A percentile compares a stretch with the other conserved stretches of the same genome.
These are phyloP conservation scores for Sphagnum contortum DNA, from an alignment of 225 moss, liverwort and hornwort species.

Conservation along the genomic window DNA sequence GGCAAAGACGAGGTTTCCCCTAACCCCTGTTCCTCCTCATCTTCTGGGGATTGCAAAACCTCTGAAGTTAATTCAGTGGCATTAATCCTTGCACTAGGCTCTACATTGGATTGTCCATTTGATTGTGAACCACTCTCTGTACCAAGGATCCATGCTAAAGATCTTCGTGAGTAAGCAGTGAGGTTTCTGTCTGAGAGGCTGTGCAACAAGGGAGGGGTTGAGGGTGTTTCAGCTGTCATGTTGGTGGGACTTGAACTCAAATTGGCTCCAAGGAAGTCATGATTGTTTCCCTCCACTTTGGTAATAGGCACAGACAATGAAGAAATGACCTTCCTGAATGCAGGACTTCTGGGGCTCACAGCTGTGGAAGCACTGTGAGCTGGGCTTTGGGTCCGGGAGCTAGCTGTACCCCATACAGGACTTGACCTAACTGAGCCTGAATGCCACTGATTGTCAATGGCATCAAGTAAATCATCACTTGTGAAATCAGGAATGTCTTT, in stretches of 20 bases:
- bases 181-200: too few relatives aligned
- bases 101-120: too few relatives aligned
- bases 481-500: constrained; percentile 25
- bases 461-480: constrained; percentile 34
- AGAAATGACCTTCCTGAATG: background rate
- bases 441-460: constrained; percentile 32
- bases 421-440: constrained; percentile 20
- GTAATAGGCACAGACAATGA: constrained; percentile 1
- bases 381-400: constrained; percentile 23
- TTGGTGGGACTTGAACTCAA: too few relatives aligned
- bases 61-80: constrained; percentile 5
- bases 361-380: constrained; percentile 24
- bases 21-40: constrained; percentile 3
- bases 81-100: too few relatives aligned
- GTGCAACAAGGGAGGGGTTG: too few relatives aligned
- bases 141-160: too few relatives aligned
- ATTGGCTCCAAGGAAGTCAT: too few relatives aligned
- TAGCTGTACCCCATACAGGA: constrained; percentile 12
- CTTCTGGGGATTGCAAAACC: constrained; percentile 15
- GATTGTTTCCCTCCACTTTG: constrained; percentile 8
- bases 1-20: constrained; percentile 1
- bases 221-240: too few relatives aligned
- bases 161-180: too few relatives aligned
- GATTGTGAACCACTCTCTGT: too few relatives aligned
- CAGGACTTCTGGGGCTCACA: constrained; percentile 16